Base-by-base conservation (phyloP, 441 rosid species). In the Adansonia rubrostipa region DNA sequence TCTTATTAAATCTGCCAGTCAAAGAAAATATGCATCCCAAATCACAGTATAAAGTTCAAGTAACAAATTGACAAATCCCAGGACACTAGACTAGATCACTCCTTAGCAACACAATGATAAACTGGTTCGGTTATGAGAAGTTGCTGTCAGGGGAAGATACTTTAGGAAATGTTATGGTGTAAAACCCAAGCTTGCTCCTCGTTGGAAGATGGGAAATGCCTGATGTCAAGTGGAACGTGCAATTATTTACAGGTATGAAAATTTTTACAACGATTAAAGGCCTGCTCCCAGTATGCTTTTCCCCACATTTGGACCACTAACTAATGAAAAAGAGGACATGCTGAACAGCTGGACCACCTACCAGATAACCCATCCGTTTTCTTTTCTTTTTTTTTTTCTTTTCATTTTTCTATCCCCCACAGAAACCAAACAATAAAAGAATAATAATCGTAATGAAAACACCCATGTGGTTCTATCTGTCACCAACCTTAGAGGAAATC, bases 271-370 rank as follows among this genome's bases (percentile, higher is more conserved):
- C 68, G 73, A 81, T 71, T 83, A 80, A 81, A 81, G 78, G 76
- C 64, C 82, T 78, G 68, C 45, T 75, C 79, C 64, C 73, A 69
- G 71, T 71, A 80, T 71, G 78, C 78, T 81, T 81, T 82, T 73
- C 68, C 71, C 64, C 83, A 70, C 67, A 76, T 61, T 75, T 69
- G 86, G 88, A 86, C 88, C 88, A 86, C 85, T 60, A 81, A 81
- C 70, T 75, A 77, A 74, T 72, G 61, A 77, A 79, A 75, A 80
- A 67, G 75, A 79, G 58, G 67, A 76, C 72, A 80, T 65, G 67
- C 20, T 36, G 15, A 78, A 71, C 76, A 75, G 77, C 80, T 81
- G 88, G 86, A 84, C 86, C 86, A 83, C 85, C 45, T 62, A 70
- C 70, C 73, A 78, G 66, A 68, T 63, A 77, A 79, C 53, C 75